These are phyloP conservation scores for Phytophthora chlamydospora DNA, from an alignment of 352 stramenopile genomes.

Conservation along the genomic window DNA sequence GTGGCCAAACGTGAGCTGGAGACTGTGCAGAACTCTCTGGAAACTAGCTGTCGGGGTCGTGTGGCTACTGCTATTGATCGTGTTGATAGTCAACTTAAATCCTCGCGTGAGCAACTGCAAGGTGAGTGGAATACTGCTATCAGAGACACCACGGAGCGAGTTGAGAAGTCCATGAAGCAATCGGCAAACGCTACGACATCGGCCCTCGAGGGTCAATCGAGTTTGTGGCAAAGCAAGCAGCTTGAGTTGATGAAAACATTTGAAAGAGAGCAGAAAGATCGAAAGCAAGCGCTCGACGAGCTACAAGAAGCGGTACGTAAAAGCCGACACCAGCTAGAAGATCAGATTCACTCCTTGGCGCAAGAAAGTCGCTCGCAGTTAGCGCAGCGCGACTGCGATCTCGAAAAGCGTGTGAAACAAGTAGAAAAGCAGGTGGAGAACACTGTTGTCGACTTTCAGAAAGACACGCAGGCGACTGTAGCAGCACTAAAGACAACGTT, in stretches of 20 bases:
- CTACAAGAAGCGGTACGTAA: slow-evolving; percentile 54
- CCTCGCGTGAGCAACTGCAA: slow-evolving; percentile 19
- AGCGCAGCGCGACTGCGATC: slow-evolving; percentile 30
- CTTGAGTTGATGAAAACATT: slow-evolving; percentile 39
- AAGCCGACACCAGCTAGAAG: slow-evolving; percentile 52
- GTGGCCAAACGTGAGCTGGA: slow-evolving; percentile 30
- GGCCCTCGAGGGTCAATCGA: slow-evolving; percentile 27
- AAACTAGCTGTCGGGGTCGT: slow-evolving; percentile 27
- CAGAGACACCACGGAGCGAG: slow-evolving; percentile 18
- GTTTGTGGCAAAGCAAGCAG: slow-evolving; percentile 37
- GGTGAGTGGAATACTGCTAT: slow-evolving; percentile 18
- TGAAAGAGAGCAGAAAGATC: slow-evolving; percentile 58
- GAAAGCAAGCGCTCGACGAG: slow-evolving; percentile 42
- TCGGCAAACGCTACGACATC: slow-evolving; percentile 14
- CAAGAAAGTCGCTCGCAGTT: slow-evolving; percentile 49
- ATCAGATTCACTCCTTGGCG: slow-evolving; percentile 46
- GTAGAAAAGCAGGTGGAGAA: slow-evolving; percentile 36
- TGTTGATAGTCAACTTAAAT: slow-evolving; percentile 24
- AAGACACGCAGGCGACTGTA: slow-evolving; percentile 22
- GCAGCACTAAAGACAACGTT: slow-evolving; percentile 16
- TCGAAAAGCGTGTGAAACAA: slow-evolving; percentile 44
- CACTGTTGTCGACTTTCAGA: slow-evolving; percentile 8
- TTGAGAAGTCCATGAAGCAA: slow-evolving; percentile 31
- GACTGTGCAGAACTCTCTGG: slow-evolving; percentile 18
- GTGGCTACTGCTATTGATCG: slow-evolving; percentile 10